Conservation (phyloP, 805 yeast genomes). For the Nakazawaea ernobii region DNA sequence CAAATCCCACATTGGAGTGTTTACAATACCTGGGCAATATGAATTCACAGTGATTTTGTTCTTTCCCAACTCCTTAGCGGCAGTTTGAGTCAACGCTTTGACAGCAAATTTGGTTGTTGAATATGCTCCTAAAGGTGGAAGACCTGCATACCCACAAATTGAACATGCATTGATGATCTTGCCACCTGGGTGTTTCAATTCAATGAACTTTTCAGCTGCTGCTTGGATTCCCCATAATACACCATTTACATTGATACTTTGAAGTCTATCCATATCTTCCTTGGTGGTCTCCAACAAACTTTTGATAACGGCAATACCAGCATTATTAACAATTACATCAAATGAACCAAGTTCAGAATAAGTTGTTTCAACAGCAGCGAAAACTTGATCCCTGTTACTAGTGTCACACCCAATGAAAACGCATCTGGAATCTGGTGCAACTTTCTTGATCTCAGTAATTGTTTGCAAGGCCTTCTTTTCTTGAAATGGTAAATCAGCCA, state of each 20-base stretch:
- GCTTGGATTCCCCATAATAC: slow-evolving; percentile 29
- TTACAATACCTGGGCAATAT: slow-evolving; percentile 34
- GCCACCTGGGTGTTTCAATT: slow-evolving; percentile 25
- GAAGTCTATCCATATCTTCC: slow-evolving; percentile 20
- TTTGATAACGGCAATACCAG: slow-evolving; percentile 26
- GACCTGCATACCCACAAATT: slow-evolving; percentile 27
- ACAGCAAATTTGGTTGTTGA: slow-evolving; percentile 33
- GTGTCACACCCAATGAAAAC: slow-evolving; percentile 23
- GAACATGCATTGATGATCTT: slow-evolving; percentile 34
- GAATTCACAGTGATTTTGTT: slow-evolving; percentile 32
- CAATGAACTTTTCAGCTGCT: slow-evolving; percentile 23
- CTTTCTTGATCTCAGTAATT: slow-evolving; percentile 16
- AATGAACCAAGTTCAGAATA: slow-evolving; percentile 25
- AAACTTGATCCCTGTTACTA: slow-evolving; percentile 18
- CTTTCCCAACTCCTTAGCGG: slow-evolving; percentile 32
- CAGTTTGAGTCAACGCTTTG: slow-evolving; percentile 28
- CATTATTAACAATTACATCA: slow-evolving; percentile 31
- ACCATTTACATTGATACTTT: slow-evolving; percentile 26
- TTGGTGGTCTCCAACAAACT: slow-evolving; percentile 23
- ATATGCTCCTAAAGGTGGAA: slow-evolving; percentile 26
- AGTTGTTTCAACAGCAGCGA: slow-evolving; percentile 23
- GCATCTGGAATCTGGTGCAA: slow-evolving; percentile 15
- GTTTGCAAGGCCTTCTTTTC: slow-evolving; percentile 17
- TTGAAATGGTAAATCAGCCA: slow-evolving; percentile 18
- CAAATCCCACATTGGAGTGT: slow-evolving; percentile 31